Evolutionary conservation across 2,329 filamentous ascomycete genomes (phyloP), one percentile per base, ranked within the genome.

Genomic region (Chaetomiaceae sp.): DNA sequence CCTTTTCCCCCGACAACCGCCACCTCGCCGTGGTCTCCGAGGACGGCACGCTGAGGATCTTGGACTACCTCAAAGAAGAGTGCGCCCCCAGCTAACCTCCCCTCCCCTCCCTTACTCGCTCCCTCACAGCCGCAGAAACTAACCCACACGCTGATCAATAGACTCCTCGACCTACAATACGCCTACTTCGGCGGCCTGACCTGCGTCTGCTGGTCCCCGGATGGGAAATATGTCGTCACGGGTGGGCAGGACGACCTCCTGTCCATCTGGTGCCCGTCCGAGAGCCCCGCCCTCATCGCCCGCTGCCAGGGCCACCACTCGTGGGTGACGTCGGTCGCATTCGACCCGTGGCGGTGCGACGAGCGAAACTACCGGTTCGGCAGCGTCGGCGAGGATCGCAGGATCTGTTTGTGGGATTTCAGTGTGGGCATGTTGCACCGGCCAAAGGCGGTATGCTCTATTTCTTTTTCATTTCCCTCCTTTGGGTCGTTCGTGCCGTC

Each of bases 261-360:
- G 11, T 95, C 90, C 0, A 96, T 99, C 61, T 99, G 94, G 94
- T 94, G 86, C 14, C 78, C 96, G 33, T 80, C 84, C 36, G 94
- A 97, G 64, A 14, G 25, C 13, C n/a, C 54, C 9, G 82, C 85
- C 48, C 84, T 99, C 45, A 86, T 99, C 45, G 94, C 92, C 16
- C 83, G 94, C 58, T 97, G 94, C 67, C 90, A 95, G 65, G 94
- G 94, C 3, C 94, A 99, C 70, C 87, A 95, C 59, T 96, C 90
- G 4, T 99, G 90, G 90, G 91, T 99, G 0, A 90, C 90, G 3
- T 84, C 86, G 14, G 89, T 99, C 34, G 89, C 90, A 3, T 99
- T 97, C 67, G 94, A 99, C 67, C 90, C 90, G 0, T 99, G 94
- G 94, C 82, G 91, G 58, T 99, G 94, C 65, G 94, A 99, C 65